phyloP scores from a whole-genome alignment of 2,329 filamentous ascomycete genomes.

The Neonectria neomacrospora region DNA sequence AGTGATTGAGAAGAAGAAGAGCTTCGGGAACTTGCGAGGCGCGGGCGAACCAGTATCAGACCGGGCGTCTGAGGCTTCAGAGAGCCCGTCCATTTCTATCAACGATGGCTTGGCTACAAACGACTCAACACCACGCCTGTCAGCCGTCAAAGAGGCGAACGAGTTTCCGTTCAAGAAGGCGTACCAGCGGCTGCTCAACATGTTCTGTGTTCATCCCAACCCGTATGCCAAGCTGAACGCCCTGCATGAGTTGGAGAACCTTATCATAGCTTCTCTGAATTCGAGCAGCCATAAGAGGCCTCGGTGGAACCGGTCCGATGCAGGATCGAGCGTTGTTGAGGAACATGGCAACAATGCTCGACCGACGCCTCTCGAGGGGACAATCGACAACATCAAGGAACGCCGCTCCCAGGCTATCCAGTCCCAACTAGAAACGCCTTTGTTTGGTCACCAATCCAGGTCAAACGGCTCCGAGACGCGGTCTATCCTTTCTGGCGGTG shows the following conservation, averaged over 20 bases:
- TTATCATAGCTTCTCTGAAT: slow-evolving; percentile 79
- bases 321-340: slow-evolving; percentile 48
- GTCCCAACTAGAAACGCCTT: slow-evolving; percentile 42
- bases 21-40: slow-evolving; percentile 71
- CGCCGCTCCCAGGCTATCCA: slow-evolving; percentile 66
- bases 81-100: slow-evolving; percentile 51
- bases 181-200: slow-evolving; percentile 81
- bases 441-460: slow-evolving; percentile 50
- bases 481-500: slow-evolving; percentile 60
- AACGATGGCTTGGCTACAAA: slow-evolving; percentile 53
- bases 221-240: slow-evolving; percentile 87
- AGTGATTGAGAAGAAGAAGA: slow-evolving; percentile 73
- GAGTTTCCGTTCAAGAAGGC: slow-evolving; percentile 85
- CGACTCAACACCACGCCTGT: slow-evolving; percentile 42
- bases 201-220: slow-evolving; percentile 90
- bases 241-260: slow-evolving; percentile 82
- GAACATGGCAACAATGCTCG: slow-evolving; percentile 51
- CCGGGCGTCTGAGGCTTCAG: slow-evolving; percentile 52
- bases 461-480: slow-evolving; percentile 60
- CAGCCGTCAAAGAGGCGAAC: slow-evolving; percentile 41
- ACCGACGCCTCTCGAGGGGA: slow-evolving; percentile 68
- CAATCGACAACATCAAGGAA: slow-evolving; percentile 76
- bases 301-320: slow-evolving; percentile 52
- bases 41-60: slow-evolving; percentile 56
- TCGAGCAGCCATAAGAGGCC: slow-evolving; percentile 49